A percentile compares a stretch with the other conserved stretches of the same genome.
phyloP scores from a whole-genome alignment of 495 filamentous ascomycete species.

The Penicillium pulvis region DNA sequence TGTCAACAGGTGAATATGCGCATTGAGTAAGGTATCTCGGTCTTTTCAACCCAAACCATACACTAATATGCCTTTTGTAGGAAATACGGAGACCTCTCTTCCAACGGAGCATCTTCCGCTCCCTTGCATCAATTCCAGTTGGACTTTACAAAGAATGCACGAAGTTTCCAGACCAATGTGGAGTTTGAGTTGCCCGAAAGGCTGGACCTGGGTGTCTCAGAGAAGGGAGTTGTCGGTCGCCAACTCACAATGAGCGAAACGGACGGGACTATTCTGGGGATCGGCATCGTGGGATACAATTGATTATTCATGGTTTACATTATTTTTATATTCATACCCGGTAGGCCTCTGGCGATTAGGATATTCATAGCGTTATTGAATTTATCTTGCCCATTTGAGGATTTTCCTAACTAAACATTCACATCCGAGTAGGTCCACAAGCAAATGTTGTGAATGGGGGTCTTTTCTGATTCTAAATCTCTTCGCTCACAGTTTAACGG shows the following conservation, averaged over 20 bases:
- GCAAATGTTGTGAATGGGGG: too few relatives aligned
- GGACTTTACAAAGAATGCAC: conserved; percentile 9
- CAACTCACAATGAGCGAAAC: conserved; percentile 35
- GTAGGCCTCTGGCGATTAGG: not conserved
- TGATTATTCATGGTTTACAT: conserved; percentile 17
- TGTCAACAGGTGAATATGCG: conserved; percentile 30
- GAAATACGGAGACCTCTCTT: conserved; percentile 40
- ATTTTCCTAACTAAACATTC: not conserved
- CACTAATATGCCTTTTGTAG: conserved; percentile 16
- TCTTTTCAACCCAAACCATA: not conserved
- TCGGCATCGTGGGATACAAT: conserved; percentile 45
- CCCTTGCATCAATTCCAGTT: conserved; percentile 34
- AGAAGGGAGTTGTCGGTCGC: conserved; percentile 43
- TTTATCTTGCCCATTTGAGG: not conserved
- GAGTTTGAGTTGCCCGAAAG: conserved; percentile 59
- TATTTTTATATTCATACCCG: not conserved
- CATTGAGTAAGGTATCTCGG: conserved; percentile 35
- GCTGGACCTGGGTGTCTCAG: conserved; percentile 56
- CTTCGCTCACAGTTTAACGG: conserved; percentile 26
- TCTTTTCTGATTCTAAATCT: too few relatives aligned
- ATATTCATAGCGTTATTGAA: not conserved
- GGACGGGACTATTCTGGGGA: conserved; percentile 31
- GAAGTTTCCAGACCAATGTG: conserved; percentile 17
- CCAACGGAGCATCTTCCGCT: conserved; percentile 1
- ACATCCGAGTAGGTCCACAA: not conserved